Percentiles rank a stretch among this genome's conserved stretches.
Conservation (phyloP, 2,329 filamentous ascomycete genomes). For the Rhynchosporium graminicola region DNA sequence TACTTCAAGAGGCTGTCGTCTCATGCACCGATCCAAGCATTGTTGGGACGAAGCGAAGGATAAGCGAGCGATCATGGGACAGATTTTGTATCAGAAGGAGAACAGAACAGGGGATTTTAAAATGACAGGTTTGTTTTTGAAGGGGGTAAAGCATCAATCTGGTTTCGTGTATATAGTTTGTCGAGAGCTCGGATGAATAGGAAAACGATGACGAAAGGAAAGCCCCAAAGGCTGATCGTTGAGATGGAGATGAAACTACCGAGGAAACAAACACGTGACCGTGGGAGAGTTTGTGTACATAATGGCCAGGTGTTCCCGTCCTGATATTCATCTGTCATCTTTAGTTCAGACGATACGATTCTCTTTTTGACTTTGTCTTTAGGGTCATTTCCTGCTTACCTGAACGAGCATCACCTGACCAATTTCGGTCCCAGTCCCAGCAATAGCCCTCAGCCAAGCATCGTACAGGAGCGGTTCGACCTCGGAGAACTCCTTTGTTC, state of each 20-base stretch:
- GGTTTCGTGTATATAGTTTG: not conserved
- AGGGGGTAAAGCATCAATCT: not conserved
- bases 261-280: not conserved
- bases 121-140: conserved; percentile 18
- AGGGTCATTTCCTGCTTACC: not conserved
- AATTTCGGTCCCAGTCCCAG: not conserved
- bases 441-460: not conserved
- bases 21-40: conserved; percentile 14
- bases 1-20: not conserved
- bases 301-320: not conserved
- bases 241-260: not conserved
- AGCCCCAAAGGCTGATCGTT: not conserved
- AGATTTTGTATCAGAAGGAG: conserved; percentile 22
- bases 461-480: not conserved
- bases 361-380: not conserved
- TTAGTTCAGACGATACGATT: not conserved
- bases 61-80: conserved; percentile 26
- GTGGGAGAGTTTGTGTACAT: not conserved
- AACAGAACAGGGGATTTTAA: not conserved
- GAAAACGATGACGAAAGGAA: not conserved
- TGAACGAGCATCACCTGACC: not conserved
- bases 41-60: conserved; percentile 18
- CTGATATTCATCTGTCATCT: not conserved
- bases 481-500: not conserved
- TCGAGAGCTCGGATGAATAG: not conserved